Base-by-base conservation (phyloP, 192 early-diverging fungal species). In the Coemansia sp. region DNA sequence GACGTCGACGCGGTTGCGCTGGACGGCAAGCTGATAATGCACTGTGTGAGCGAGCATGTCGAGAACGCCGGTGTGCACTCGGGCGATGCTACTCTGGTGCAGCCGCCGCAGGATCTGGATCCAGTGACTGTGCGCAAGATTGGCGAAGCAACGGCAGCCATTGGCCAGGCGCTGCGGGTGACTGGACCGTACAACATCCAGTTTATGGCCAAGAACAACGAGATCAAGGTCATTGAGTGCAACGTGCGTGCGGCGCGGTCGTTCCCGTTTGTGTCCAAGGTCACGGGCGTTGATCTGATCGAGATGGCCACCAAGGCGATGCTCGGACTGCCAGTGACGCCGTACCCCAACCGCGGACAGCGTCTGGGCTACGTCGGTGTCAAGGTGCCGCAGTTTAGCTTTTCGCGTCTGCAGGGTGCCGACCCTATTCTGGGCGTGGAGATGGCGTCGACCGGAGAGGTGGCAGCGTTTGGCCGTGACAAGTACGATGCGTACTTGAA, bases 171-270 rank as follows among this genome's bases (percentile, higher is more conserved):
- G 15, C 81, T 99, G 49, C 91, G 97, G 55, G 90, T 98, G 15
- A 99, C 97, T n/a, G 96, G 96, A 18, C 96, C 95, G 17, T 92
- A 84, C 85, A 99, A 99, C 83, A 99, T 99, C 74, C 96, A 99
- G 83, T 94, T 99, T 68, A 97, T 99, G 83, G 94, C 93, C 74
- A 99, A 98, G 86, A 91, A 99, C 82, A 96, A 95, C 71, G 95
- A 97, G 75, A 93, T 99, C 83, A 99, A 99, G 86, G 92, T 99
- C 56, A 99, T 99, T 70, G 97, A 99, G 76, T 99, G 97, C 82
- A 99, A 99, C 67, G 86, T 99, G 37, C 91, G 96, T 55, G 94
- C 97, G 0, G 90, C 96, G 17, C 88, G 97, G 25, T 96, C 94
- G 31, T 96, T 96, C 86, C 97, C 96, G 42, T 99, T 99, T 65